Evolutionary conservation across 2,329 filamentous ascomycete genomes (phyloP), one percentile per base, ranked within the genome.

Genomic region (Aspergillus tanneri): DNA sequence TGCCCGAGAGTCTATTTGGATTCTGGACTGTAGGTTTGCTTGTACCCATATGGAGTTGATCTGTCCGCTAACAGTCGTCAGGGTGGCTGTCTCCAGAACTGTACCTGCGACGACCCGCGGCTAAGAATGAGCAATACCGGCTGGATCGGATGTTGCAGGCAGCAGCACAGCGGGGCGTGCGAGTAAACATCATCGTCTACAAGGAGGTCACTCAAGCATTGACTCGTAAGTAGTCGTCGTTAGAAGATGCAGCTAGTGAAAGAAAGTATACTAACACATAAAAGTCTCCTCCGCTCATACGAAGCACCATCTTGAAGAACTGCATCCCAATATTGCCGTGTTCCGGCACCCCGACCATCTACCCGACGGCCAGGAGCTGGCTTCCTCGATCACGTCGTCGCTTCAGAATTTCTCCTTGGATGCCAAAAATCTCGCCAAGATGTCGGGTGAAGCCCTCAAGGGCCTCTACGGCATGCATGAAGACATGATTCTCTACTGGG

Each of bases 311-410:
- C 74, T 96, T 23, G 89, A 96, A 65, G 78, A 73, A 6, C 77
- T 92, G 27, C 88, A 93, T 62, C 83, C 83, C 7, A 95, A 95
- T 62, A 93, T 96, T 68, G 81, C 83, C 36, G 90, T 96, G 9
- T 95, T 96, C 69, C 80, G 91, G 16, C 90, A 96, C 66, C 92
- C 92, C 2, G 91, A 96, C 61, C 91, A 96, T 72, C 69, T 86
- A 4, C 88, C 89, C 1, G 88, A 87, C 57, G 81, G 82, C 39
- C 81, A 87, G 54, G 85, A 83, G 24, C 62, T 91, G 16, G 76
- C 82, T 30, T 80, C 82, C 0, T 77, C 74, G 1, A 75, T 86
- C 53, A 65, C 79, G 8, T 70, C 78, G 12, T 79, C 65, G 61
- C 82, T 78, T 66, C 76, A 82, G 59, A 76, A 80, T 48, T 66